Percentiles rank a stretch among this genome's conserved stretches.
Conservation (phyloP, 1,139 yeast species). For the Scheffersomyces titani region DNA sequence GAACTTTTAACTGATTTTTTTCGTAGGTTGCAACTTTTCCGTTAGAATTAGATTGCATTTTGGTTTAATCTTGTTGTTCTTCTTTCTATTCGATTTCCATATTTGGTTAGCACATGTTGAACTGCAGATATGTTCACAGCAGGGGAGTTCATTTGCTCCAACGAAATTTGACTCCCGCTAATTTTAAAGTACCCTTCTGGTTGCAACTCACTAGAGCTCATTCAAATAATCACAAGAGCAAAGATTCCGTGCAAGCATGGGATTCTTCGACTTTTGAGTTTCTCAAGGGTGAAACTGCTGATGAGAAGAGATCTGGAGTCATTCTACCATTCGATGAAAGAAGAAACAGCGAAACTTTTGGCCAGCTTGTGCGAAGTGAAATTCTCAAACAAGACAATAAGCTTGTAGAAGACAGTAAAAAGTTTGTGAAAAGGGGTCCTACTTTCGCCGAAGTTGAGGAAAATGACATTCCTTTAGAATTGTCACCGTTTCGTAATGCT, state of each 20-base stretch:
- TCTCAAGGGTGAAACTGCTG: constrained; percentile 3
- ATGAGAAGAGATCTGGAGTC: background rate
- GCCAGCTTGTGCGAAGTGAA: constrained; percentile 49
- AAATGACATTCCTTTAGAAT: constrained; percentile 3
- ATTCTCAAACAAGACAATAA: constrained; percentile 23
- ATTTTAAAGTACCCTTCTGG: background rate
- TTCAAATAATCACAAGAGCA: background rate
- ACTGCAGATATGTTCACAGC: background rate
- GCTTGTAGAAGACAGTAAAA: constrained; percentile 5
- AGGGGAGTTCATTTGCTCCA: background rate
- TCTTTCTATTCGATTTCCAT: too few species aligned
- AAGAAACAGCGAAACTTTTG: constrained; percentile 39
- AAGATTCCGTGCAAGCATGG: background rate
- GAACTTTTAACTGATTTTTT: background rate
- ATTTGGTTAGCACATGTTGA: background rate
- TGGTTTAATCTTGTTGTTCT: too few species aligned
- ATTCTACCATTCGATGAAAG: constrained; percentile 31
- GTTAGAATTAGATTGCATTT: background rate
- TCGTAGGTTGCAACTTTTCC: background rate
- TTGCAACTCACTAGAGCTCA: background rate
- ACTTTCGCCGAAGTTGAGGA: constrained; percentile 6
- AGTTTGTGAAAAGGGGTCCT: constrained; percentile 3
- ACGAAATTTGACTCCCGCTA: background rate
- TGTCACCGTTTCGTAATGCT: constrained; percentile 38
- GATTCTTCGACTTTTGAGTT: constrained; percentile 8